Evolutionary conservation across 495 filamentous ascomycete species (phyloP), one percentile per base, ranked within the genome.

Genomic region (Neurospora intermedia): DNA sequence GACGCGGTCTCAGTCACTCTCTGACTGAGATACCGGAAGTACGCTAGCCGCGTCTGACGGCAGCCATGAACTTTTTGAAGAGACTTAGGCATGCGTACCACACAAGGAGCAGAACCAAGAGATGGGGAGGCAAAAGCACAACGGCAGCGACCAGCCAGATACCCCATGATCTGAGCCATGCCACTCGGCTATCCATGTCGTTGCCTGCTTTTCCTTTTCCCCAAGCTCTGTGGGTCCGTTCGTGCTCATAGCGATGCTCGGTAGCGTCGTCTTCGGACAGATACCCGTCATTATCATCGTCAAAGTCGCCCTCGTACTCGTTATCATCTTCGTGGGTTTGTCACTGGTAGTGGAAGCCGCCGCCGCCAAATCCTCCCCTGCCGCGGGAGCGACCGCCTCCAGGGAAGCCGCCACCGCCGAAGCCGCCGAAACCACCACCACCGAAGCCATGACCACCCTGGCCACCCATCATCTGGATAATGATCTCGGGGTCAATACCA

Each of bases 401-500:
- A 70, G 84, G 85, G 74, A 82, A 82, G 73, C 85, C 85, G 66
- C 82, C 83, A 11, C 82, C 82, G 20, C 81, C 78, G 39, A 81
- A 80, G 41, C 82, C 81, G 15, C 16, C 23, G 11, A 71, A 72
- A 72, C 80, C 81, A 31, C 83, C 81, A 31, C 71, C 73, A 10
- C 71, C 71, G 1, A 66, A 41, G 31, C 82, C 83, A 7, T 80
- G 84, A 7, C 86, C 87, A 42, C 85, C 86, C 72, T 86, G 83
- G 39, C 79, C 79, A 39, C 83, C 82, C 86, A 92, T 91, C 90
- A 92, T 91, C 72, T 88, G 88, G 82, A 92, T 91, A 9, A 93
- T 75, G 69, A 93, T 88, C 74, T 90, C 89, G 1, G 91, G 91
- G 76, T 91, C 89, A 73, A 93, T 92, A 69, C 84, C 91, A 20